phyloP scores from a whole-genome alignment of 129 eudicot genomes.

The Sambucus nigra region DNA sequence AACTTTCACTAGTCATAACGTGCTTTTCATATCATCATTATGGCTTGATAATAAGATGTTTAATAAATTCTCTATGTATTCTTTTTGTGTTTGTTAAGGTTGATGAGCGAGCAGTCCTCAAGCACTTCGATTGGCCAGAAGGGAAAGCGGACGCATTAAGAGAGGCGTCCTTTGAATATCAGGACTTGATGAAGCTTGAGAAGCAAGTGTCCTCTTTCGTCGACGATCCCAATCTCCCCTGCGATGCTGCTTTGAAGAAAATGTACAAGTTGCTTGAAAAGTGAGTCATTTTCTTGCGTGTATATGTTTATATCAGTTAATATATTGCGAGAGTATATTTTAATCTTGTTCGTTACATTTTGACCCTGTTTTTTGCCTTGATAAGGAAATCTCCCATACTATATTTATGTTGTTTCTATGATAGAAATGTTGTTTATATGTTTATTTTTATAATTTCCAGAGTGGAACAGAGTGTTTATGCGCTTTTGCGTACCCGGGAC shows the following conservation, averaged over 20 bases:
- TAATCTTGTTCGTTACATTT: background rate
- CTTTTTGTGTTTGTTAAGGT: constrained; percentile 31
- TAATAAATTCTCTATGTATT: background rate
- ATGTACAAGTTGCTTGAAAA: constrained; percentile 97
- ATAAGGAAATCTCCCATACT: no score
- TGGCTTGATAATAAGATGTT: background rate
- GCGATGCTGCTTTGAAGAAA: constrained; percentile 87
- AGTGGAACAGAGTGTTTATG: constrained; percentile 88
- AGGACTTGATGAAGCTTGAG: constrained; percentile 81
- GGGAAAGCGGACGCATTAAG: constrained; percentile 95
- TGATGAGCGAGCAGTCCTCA: constrained; percentile 90
- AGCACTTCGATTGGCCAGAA: constrained; percentile 99
- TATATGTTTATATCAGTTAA: background rate
- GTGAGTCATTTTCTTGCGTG: constrained; percentile 34
- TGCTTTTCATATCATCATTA: background rate
- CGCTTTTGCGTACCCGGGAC: constrained; percentile 82
- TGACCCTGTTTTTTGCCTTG: background rate
- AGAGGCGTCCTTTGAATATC: constrained; percentile 94
- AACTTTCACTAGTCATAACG: background rate
- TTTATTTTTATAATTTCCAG: constrained; percentile 23
- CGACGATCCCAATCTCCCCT: constrained; percentile 75
- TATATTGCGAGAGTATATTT: no score
- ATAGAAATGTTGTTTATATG: constrained; percentile 2
- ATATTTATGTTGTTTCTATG: background rate
- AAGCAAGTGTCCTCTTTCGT: constrained; percentile 64